Evolutionary conservation across 495 filamentous ascomycete species (phyloP).

Genomic region (Tuber borchii): DNA sequence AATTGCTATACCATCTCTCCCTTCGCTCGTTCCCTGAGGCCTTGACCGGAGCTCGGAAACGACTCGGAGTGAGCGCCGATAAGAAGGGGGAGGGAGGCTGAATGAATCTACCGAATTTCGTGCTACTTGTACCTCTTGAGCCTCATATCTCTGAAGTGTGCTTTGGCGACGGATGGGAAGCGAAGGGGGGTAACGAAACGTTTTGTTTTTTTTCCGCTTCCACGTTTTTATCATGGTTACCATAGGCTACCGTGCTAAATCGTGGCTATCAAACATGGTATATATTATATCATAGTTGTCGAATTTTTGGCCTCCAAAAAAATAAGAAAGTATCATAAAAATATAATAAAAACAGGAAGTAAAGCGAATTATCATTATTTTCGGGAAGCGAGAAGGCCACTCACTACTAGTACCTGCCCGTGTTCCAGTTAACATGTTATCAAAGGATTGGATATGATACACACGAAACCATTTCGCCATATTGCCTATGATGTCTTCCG

Average conservation of each 20-base stretch:
- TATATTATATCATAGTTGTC: neutral
- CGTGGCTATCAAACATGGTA: neutral
- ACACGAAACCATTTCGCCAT: neutral
- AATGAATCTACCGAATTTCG: neutral
- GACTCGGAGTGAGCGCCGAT: neutral
- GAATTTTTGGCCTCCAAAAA: neutral
- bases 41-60: neutral
- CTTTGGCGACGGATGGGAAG: neutral
- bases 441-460: neutral
- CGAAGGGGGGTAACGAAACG: neutral
- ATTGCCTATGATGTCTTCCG: neutral
- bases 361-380: neutral
- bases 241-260: neutral
- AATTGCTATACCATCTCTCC: neutral
- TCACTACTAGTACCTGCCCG: neutral
- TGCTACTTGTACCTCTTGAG: neutral
- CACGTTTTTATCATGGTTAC: neutral
- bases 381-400: neutral
- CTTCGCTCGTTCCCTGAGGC: neutral
- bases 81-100: neutral
- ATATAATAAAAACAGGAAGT: neutral
- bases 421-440: neutral
- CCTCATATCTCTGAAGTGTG: neutral
- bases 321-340: neutral
- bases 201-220: neutral